Base-by-base conservation (phyloP, 345 rosid species). In the Eucalyptus leucophloia region DNA sequence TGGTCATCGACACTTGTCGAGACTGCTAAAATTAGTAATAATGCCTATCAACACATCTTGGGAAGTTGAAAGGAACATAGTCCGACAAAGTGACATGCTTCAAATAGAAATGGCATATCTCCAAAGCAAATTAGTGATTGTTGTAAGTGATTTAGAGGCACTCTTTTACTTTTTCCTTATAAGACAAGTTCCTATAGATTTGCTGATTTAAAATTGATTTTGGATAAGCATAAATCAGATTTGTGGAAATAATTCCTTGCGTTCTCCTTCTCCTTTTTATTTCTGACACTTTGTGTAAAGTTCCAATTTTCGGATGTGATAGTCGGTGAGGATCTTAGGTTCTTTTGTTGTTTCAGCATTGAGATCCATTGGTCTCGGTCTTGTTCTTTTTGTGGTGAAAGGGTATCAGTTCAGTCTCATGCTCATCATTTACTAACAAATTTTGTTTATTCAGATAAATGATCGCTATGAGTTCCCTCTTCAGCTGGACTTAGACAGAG, bases 381-480 rank as follows among this genome's bases (percentile, higher is more conserved):
- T 40, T 77, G 56, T 47, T 49, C 65, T n/a, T 49, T 85, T 85
- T 32, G 65, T 86, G 4, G 56, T 30, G 34, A 86, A 86, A 86
- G 30, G 12, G 87, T 37, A 47, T 32, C 26, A 45, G 40, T 86
- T 50, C 56, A 86, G 85, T 40, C 47, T 77, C 83, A 77, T 77
- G 47, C 83, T 77, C 28, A 34, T 28, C 82, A 86, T 62, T 87
- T 87, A 45, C 44, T 88, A 54, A 82, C 50, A 80, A 83, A 45
- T 88, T 62, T 88, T 17, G 19, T 40, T 51, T 86, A n/a, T 44
- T 54, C 91, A 97, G 99, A 96, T 97, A 89, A 97, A 97, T 93
- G 99, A 97, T 90, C 97, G 99, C 77, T 97, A 97, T 91, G 99
- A 97, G 89, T 97, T 97, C 92, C 99, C 99, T 91, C 96, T 96